These are phyloP conservation scores for Agrocybe chaxingu DNA, from an alignment of 768 basidiomycete genomes.

Conservation along the genomic window DNA sequence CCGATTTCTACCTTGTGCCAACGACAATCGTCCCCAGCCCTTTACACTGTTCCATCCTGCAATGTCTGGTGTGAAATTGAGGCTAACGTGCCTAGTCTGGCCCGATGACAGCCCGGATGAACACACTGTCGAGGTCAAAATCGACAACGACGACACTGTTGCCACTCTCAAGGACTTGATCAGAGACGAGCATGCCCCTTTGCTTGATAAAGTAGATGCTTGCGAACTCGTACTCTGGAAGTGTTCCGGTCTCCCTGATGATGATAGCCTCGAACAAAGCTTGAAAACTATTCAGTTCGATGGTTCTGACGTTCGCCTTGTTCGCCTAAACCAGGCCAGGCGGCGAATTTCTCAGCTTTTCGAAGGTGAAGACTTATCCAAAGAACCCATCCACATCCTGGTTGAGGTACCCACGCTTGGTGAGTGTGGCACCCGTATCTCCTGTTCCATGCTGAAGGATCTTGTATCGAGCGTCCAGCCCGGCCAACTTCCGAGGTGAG, in stretches of 20 bases:
- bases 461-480: background rate
- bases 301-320: slow-evolving; percentile 1
- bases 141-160: background rate
- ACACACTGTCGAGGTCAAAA: slow-evolving; percentile 1
- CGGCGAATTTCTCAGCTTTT: background rate
- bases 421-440: background rate
- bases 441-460: background rate
- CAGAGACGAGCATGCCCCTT: background rate
- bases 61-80: background rate
- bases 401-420: background rate
- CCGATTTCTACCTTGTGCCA: background rate
- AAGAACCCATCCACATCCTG: slow-evolving; percentile 1
- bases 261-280: background rate
- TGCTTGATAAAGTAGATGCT: background rate
- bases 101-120: background rate
- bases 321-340: background rate
- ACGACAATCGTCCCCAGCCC: background rate
- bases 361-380: background rate
- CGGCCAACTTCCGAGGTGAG: background rate
- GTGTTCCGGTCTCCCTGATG: background rate
- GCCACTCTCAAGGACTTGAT: background rate
- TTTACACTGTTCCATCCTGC: background rate
- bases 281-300: slow-evolving; percentile 1
- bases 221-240: background rate
- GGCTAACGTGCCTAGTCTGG: background rate